phyloP scores from a whole-genome alignment of 805 yeast species.

The Ascoidea tarda region DNA sequence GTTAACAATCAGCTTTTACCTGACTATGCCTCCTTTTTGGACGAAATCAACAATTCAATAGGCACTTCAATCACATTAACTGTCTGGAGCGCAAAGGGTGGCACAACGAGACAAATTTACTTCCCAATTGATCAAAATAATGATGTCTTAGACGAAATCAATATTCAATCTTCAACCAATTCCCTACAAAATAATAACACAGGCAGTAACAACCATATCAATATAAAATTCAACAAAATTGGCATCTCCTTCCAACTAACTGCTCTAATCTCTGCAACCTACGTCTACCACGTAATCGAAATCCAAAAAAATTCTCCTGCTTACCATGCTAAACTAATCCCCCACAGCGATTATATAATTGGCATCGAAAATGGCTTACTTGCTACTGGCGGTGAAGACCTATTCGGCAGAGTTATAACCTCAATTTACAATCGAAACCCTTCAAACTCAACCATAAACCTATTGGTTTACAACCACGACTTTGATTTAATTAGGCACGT shows the following conservation, averaged over 20 bases:
- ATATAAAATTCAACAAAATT: constrained; percentile 29
- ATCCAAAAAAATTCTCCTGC: constrained; percentile 74
- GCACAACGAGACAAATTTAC: constrained; percentile 29
- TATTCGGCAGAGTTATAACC: constrained; percentile 53
- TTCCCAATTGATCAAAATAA: constrained; percentile 17
- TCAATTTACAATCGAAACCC: constrained; percentile 28
- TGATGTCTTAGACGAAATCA: constrained; percentile 17
- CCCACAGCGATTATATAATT: constrained; percentile 77
- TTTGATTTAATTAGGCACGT: constrained; percentile 80
- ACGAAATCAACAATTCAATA: constrained; percentile 27
- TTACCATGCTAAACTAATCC: constrained; percentile 63
- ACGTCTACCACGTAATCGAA: constrained; percentile 74
- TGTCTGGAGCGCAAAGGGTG: constrained; percentile 87
- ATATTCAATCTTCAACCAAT: constrained; percentile 2
- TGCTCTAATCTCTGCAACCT: constrained; percentile 60
- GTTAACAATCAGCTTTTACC: constrained; percentile 15
- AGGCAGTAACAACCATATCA: constrained; percentile 12
- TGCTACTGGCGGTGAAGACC: constrained; percentile 77
- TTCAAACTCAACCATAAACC: constrained; percentile 28
- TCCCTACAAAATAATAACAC: constrained; percentile 1
- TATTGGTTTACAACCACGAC: constrained; percentile 80
- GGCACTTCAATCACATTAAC: constrained; percentile 33
- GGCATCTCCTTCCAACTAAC: constrained; percentile 70
- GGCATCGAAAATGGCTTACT: constrained; percentile 81
- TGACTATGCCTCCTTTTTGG: constrained; percentile 27